Percentiles rank a stretch among this genome's conserved stretches.
Conservation (phyloP, 306 rosid genomes). For the Vigna trinervia region DNA sequence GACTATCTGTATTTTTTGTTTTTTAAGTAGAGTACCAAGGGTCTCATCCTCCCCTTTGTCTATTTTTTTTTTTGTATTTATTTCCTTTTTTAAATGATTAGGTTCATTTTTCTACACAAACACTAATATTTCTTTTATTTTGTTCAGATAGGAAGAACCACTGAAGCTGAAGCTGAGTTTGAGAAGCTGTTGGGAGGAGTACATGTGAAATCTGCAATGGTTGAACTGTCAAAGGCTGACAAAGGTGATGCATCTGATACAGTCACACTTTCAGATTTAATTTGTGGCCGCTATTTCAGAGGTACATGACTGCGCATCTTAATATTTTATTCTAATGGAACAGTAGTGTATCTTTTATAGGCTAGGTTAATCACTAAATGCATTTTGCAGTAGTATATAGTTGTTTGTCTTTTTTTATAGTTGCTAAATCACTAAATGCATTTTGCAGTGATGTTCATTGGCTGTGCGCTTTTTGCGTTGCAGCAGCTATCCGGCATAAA, state of each 20-base stretch:
- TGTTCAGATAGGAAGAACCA: slow-evolving; percentile 73
- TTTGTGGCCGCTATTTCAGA: slow-evolving; percentile 68
- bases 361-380: slow-evolving; percentile 3
- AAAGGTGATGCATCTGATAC: slow-evolving; percentile 70
- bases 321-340: slow-evolving; percentile 17
- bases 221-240: slow-evolving; percentile 68
- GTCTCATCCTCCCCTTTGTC: not conserved
- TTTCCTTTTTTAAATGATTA: slow-evolving; percentile 19
- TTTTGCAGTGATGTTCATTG: slow-evolving; percentile 92
- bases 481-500: slow-evolving; percentile 96
- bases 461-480: slow-evolving; percentile 82
- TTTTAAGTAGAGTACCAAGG: slow-evolving; percentile 13
- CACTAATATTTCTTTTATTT: slow-evolving; percentile 45
- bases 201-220: slow-evolving; percentile 77
- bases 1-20: slow-evolving; percentile 12
- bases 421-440: slow-evolving; percentile 49
- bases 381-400: slow-evolving; percentile 3
- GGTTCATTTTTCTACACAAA: slow-evolving; percentile 11
- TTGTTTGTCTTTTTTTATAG: slow-evolving; percentile 27
- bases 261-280: slow-evolving; percentile 56
- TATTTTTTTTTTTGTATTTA: not conserved
- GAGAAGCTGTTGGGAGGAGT: slow-evolving; percentile 78
- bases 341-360: slow-evolving; percentile 30
- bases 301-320: slow-evolving; percentile 44
- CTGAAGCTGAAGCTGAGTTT: slow-evolving; percentile 77